Evolutionary conservation across 2,329 filamentous ascomycete genomes (phyloP).

Genomic region (Diaporthe ampelina): DNA sequence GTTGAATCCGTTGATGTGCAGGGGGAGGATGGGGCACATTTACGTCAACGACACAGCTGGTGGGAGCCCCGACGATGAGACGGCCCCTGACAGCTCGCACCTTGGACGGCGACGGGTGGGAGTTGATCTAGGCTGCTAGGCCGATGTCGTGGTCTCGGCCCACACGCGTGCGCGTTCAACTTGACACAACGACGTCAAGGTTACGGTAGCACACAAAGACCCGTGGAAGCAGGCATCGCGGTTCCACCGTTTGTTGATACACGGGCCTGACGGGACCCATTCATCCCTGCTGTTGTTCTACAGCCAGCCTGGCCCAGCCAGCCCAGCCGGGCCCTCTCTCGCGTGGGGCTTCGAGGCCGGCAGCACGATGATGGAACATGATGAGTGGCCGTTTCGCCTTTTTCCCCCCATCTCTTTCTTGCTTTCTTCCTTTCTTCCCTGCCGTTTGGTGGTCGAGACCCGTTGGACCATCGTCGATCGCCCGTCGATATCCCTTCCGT

Average conservation of each 20-base stretch:
- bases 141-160: slow-evolving; percentile 2
- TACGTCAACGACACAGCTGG: slow-evolving; percentile 10
- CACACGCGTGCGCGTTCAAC: slow-evolving; percentile 30
- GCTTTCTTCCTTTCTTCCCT: not conserved
- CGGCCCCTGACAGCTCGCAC: slow-evolving; percentile 15
- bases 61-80: not conserved
- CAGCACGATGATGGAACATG: not conserved
- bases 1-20: not conserved
- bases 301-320: not conserved
- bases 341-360: not conserved
- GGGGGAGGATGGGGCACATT: not conserved
- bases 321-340: too few relatives aligned
- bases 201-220: slow-evolving; percentile 22
- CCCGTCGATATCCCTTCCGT: slow-evolving; percentile 24
- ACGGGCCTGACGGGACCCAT: not conserved
- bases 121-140: not conserved
- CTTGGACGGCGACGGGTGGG: slow-evolving; percentile 12
- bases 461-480: slow-evolving; percentile 24
- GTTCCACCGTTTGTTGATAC: slow-evolving; percentile 21
- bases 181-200: slow-evolving; percentile 26
- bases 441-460: slow-evolving; percentile 4
- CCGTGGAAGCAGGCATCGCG: slow-evolving; percentile 26
- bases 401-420: not conserved
- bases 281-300: not conserved
- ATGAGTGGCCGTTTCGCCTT: slow-evolving; percentile 1